Evolutionary conservation across 1,284 basidiomycete genomes (phyloP), one percentile per base, ranked within the genome.

Genomic region (Boletus subluridellus): DNA sequence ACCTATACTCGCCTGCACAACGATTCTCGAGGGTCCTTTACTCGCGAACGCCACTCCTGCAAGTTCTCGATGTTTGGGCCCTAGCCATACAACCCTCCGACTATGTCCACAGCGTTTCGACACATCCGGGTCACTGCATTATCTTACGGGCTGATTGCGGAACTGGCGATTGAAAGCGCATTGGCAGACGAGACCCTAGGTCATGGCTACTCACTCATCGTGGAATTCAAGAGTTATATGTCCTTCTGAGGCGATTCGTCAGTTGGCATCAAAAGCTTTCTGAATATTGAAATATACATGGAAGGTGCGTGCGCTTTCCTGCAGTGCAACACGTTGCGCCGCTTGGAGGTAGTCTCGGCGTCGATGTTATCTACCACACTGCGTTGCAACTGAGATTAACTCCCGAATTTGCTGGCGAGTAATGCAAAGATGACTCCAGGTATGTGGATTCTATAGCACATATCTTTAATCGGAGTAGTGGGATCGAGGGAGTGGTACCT

Each of bases 1-100:
- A 39, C 15, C 1, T 46, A 21, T 60, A 56, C 66, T 66, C 21
- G 51, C 57, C 57, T 66, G 11, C 32, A 38, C 28, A 47, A 17
- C 17, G 21, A 39, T 46, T 21, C 37, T n/a, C 2, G n/a, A 4
- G 4, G 12, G 0, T 4, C 24, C 14, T 26, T 17, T 45, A 45
- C 17, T 49, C 12, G 47, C 10, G 6, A 38, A 54, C 37, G 42
- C 66, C 63, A 67, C 61, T 47, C 34, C 17, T 0, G 5, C 49
- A 49, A n/a, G 34, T 44, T 38, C 24, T 35, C 24, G 37, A 21
- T 35, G 8, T 11, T 34, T 48, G 24, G 28, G 5, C 11, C 34
- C 38, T 11, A 30, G 1, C 21, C 28, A 12, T 4, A 34, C 30
- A 15, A 10, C 15, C 15, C 34, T 21, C 7, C 14, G 21, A 10